These are phyloP conservation scores for Phanerochaete sordida DNA, from an alignment of 768 basidiomycete species.

Conservation along the genomic window DNA sequence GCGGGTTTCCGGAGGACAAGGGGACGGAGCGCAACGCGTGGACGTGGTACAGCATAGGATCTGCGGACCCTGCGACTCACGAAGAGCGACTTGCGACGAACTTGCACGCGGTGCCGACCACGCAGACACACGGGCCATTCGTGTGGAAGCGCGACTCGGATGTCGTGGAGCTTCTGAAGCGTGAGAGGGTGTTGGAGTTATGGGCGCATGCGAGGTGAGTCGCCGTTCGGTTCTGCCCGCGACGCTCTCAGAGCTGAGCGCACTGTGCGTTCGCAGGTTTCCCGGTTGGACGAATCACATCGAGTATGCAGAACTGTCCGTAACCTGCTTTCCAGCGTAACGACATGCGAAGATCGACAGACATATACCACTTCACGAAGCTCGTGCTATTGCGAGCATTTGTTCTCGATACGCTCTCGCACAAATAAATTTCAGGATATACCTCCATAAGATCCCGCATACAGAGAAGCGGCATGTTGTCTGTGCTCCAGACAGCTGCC, in stretches of 20 bases:
- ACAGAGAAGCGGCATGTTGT: no score
- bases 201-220: not conserved
- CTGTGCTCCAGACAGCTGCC: no score
- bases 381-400: no score
- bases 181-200: not conserved
- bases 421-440: no score
- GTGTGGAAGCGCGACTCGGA: not conserved
- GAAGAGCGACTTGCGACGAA: not conserved
- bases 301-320: not conserved
- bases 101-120: not conserved
- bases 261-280: not conserved
- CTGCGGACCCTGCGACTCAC: not conserved
- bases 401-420: no score
- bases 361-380: no score
- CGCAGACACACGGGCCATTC: not conserved
- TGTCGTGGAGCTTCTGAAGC: not conserved
- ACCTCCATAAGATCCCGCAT: no score
- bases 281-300: not conserved
- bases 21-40: not conserved
- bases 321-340: not conserved
- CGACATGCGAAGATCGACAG: slow-evolving; percentile 13
- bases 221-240: no score
- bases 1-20: not conserved
- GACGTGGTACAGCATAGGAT: not conserved
- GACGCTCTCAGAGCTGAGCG: no score